These are phyloP conservation scores for Berberis vulgaris DNA, from an alignment of 164 flowering plant species.

Conservation along the genomic window DNA sequence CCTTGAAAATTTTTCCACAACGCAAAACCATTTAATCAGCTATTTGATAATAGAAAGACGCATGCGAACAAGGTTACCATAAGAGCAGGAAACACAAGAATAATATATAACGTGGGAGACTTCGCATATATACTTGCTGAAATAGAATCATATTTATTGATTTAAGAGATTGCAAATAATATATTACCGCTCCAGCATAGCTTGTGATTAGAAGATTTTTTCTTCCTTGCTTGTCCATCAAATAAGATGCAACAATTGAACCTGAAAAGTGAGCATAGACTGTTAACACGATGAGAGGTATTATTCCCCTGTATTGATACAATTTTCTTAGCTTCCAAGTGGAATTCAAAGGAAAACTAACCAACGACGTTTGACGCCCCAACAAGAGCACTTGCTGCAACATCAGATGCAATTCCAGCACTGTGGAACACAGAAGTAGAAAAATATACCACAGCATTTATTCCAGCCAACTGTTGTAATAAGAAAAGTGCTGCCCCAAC, in stretches of 20 bases:
- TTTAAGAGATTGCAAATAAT: not conserved
- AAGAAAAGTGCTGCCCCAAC: too few relatives aligned
- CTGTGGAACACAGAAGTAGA: too few relatives aligned
- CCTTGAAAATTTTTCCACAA: constrained; percentile 31
- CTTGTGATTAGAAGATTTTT: constrained; percentile 87
- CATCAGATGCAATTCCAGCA: too few relatives aligned
- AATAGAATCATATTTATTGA: not conserved
- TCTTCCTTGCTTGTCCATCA: constrained; percentile 96
- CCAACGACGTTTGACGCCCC: constrained; percentile 96
- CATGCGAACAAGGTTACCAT: too few relatives aligned
- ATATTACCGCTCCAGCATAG: constrained; percentile 83
- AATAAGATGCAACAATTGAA: constrained; percentile 77
- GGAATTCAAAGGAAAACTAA: constrained; percentile 17
- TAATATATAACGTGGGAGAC: not conserved
- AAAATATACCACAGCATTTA: too few relatives aligned
- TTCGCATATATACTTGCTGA: not conserved
- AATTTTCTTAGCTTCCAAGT: too few relatives aligned
- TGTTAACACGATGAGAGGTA: not conserved
- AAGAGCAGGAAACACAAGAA: not conserved
- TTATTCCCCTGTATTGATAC: not conserved
- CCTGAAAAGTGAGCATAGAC: constrained; percentile 35
- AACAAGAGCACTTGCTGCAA: too few relatives aligned
- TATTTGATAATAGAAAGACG: too few relatives aligned
- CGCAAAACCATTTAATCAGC: too few relatives aligned
- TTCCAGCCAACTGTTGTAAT: too few relatives aligned